Evolutionary conservation across 768 basidiomycete species (phyloP), one percentile per base, ranked within the genome.

Genomic region (Lentinula detonsa): DNA sequence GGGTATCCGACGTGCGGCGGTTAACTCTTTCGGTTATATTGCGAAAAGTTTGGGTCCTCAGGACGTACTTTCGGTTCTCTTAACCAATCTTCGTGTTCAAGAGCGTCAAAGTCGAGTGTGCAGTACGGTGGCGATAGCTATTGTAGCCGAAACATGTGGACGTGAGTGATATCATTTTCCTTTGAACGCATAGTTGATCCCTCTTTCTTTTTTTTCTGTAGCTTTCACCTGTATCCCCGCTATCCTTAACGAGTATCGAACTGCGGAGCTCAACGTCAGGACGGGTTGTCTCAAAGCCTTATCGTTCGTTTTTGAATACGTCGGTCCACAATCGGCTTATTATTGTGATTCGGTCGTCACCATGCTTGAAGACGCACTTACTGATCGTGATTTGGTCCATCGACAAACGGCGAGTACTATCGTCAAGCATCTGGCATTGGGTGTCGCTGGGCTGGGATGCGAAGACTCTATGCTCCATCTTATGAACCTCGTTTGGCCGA

Each of bases 191-290:
- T 23, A 21, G 23, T 63, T 66, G 59, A 68, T 57, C 37, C 37
- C n/a, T 34, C 63, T 52, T 28, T 64, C 63, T 62, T 10, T 34
- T 62, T 34, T 59, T 54, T 35, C 53, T 66, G 3, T 60, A 81
- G 89, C 97, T 16, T 99, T 98, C 83, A 99, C 96, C 0, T 98
- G 96, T 73, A 98, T 99, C 61, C 97, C 97, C 2, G 97, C 96
- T 15, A 97, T 99, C 67, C 82, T 99, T 35, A 98, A 97, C 76
- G 97, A 99, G 71, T 99, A 98, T 73, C 90, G 96, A 56, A 98
- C 96, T 4, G 94, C 95, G 1, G 97, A 99, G 70, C 83, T 99
- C 64, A 99, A 99, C 74, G 97, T 99, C 52, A 91, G 97, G 57
- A 99, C 96, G 2, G 97, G 97, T 62, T 99, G 97, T 83, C 81